Evolutionary conservation across 768 basidiomycete genomes (phyloP).

Genomic region (Lactarius sanguifluus): DNA sequence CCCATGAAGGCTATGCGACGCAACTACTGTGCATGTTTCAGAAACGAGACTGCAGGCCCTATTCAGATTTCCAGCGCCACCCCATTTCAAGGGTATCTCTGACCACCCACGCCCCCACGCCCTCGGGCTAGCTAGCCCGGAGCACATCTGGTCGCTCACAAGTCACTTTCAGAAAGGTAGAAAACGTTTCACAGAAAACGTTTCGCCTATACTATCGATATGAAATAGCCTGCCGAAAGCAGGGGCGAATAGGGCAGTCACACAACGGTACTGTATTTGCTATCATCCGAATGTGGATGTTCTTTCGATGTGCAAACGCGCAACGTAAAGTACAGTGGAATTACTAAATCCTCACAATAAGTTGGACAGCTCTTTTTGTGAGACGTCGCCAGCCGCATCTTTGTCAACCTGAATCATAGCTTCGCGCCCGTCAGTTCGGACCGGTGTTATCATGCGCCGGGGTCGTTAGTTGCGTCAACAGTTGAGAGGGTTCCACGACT

Average conservation of each 20-base stretch:
- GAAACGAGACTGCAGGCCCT: neutral
- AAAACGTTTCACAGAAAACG: neutral
- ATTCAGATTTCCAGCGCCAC: neutral
- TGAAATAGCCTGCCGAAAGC: neutral
- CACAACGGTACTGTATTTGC: neutral
- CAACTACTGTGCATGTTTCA: neutral
- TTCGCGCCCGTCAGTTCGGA: slow-evolving; percentile 55
- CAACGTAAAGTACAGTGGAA: neutral
- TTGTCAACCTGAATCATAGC: slow-evolving; percentile 77
- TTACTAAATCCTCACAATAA: neutral
- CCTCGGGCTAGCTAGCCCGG: neutral
- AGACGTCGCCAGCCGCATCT: slow-evolving; percentile 63
- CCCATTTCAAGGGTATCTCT: neutral
- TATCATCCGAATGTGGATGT: neutral
- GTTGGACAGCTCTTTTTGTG: slow-evolving; percentile 61
- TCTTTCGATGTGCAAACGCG: neutral
- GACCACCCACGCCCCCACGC: neutral
- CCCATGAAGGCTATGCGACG: neutral
- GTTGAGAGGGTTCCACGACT: too few relatives aligned
- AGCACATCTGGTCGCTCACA: neutral
- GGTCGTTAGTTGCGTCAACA: slow-evolving; percentile 76
- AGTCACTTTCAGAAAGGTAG: neutral
- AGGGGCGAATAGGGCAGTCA: neutral
- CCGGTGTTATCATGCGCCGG: slow-evolving; percentile 90
- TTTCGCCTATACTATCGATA: neutral